phyloP scores from a whole-genome alignment of 176 grass and related monocot genomes.

The Ensete glaucum region DNA sequence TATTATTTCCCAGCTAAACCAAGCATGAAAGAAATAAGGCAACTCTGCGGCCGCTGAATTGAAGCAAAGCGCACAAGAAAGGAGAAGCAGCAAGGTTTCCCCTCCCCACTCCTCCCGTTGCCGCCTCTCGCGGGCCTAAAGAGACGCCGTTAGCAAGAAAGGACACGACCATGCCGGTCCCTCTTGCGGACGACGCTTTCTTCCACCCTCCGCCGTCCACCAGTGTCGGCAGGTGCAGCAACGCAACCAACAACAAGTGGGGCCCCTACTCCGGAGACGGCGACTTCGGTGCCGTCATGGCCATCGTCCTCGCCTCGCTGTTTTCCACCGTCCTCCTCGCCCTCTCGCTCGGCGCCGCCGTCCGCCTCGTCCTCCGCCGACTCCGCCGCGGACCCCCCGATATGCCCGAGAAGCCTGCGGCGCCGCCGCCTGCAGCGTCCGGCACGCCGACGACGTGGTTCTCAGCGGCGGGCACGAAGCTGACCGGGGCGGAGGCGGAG shows the following conservation, averaged over 20 bases:
- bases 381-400: background rate
- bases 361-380: slow-evolving; percentile 34
- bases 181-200: slow-evolving; percentile 1
- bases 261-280: slow-evolving; percentile 48
- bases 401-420: slow-evolving; percentile 36
- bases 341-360: slow-evolving; percentile 39
- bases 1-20: too few species aligned
- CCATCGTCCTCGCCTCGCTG: slow-evolving; percentile 42
- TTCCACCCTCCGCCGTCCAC: background rate
- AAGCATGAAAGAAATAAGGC: too few species aligned
- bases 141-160: too few species aligned
- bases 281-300: slow-evolving; percentile 56
- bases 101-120: background rate
- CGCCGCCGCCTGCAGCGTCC: background rate
- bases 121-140: background rate
- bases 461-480: slow-evolving; percentile 32
- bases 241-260: slow-evolving; percentile 26
- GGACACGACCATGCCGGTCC: background rate
- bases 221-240: background rate
- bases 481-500: slow-evolving; percentile 31
- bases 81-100: too few species aligned
- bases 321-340: slow-evolving; percentile 32
- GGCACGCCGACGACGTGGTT: slow-evolving; percentile 15
- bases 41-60: too few species aligned
- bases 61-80: too few species aligned